Base-by-base conservation (phyloP, 768 basidiomycete species). In the Collybiopsis confluens region DNA sequence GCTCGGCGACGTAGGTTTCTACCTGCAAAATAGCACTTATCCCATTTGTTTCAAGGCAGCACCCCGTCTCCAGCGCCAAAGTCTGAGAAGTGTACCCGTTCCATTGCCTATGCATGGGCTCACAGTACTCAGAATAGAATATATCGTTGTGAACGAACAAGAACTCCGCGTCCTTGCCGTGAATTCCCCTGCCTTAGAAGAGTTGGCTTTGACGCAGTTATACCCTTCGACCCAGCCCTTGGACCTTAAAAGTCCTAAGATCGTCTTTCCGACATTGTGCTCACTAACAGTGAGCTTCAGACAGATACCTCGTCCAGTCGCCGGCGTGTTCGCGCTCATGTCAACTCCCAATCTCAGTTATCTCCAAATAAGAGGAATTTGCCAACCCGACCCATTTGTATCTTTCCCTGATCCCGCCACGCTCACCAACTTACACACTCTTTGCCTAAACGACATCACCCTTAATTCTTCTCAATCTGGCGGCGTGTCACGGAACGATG, bases 371-470 rank as follows among this genome's bases (percentile, higher is more conserved):
- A n/a, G 18, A 15, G 54, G 54, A 26, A 21, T 20, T 5, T 23
- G 13, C 35, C 2, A 26, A 7, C 45, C 45, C 28, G 26, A 41
- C 13, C 13, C 44, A 9, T 6, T n/a, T 13, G 28, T 9, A 7
- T 40, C 28, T 9, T 55, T 55, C 18, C 46, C 45, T 11, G 1
- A 42, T 36, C 46, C 54, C 11, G 24, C 35, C 15, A 11, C 30
- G 2, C 54, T 55, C 37, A 40, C 33, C 24, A 48, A 55, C 10
- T 16, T 55, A 28, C 46, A 35, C 54, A 55, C 54, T 20, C 46
- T 55, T 3, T 26, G 38, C 15, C 46, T 55, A 15, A 15, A 47
- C 13, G n/a, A 30, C 5, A 24, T 55, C 38, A n/a, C 20, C 27
- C 37, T 54, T 35, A 11, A 38, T n/a, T 36, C 48, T 6, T 18